Conservation (phyloP, 495 filamentous ascomycete genomes). For the Xylaria venustula region DNA sequence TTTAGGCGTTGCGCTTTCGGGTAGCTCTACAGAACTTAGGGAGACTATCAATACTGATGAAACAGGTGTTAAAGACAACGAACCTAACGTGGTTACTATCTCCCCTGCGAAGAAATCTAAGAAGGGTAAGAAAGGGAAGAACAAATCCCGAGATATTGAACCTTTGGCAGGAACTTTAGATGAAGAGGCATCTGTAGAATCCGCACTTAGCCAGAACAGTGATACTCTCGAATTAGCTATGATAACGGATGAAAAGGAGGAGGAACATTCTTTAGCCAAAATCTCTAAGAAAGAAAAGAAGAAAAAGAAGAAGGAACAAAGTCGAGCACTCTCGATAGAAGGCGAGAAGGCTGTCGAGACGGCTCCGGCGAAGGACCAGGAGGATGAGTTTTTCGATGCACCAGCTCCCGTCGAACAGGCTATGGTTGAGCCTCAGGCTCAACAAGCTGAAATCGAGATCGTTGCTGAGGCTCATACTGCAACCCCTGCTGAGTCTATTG, state of each 20-base stretch:
- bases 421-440: neutral
- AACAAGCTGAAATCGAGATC: conserved; percentile 2
- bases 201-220: neutral
- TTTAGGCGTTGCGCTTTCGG: neutral
- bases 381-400: conserved; percentile 2
- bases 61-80: neutral
- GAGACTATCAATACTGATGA: neutral
- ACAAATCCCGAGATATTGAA: conserved; percentile 4
- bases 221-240: neutral
- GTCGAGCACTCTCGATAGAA: neutral
- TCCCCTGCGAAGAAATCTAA: conserved; percentile 19
- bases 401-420: neutral
- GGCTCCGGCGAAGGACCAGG: neutral
- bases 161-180: neutral
- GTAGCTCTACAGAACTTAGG: neutral
- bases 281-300: conserved; percentile 25
- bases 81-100: neutral
- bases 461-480: neutral
- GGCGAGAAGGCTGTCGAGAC: neutral
- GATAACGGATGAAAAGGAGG: conserved; percentile 5
- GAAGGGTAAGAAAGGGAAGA: conserved; percentile 31
- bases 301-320: conserved; percentile 13
- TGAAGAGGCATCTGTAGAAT: neutral
- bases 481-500: neutral
- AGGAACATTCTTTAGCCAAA: neutral